These are phyloP conservation scores for Botrytis hyacinthi DNA, from an alignment of 2,329 filamentous ascomycete genomes.

Conservation along the genomic window DNA sequence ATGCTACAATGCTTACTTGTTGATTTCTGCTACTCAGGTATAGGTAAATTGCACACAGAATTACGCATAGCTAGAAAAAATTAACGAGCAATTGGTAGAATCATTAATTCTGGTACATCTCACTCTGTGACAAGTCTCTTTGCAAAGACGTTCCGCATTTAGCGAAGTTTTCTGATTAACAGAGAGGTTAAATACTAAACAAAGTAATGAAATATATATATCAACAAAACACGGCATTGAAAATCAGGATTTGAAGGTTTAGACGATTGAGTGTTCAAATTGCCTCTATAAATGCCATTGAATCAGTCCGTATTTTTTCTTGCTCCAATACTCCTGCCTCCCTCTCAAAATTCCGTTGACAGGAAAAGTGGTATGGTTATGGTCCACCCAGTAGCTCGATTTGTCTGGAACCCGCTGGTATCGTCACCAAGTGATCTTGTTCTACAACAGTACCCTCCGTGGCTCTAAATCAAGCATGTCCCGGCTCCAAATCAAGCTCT, in stretches of 20 bases:
- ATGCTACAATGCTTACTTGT: too few species aligned
- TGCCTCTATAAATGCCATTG: too few species aligned
- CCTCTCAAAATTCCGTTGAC: not conserved
- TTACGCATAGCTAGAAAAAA: not conserved
- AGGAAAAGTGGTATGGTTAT: not conserved
- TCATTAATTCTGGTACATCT: not conserved
- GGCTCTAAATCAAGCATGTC: not conserved
- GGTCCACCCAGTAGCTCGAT: too few species aligned
- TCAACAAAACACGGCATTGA: not conserved
- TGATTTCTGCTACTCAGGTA: too few species aligned
- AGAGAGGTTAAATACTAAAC: rapidly evolving
- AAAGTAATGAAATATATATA: not conserved
- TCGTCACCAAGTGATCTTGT: too few species aligned
- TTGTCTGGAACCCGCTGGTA: rapidly evolving
- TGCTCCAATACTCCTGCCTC: not conserved
- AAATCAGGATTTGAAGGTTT: not conserved
- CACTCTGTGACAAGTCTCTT: not conserved
- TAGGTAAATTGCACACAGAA: rapidly evolving
- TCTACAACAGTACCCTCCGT: not conserved
- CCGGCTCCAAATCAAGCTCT: not conserved
- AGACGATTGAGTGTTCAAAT: not conserved
- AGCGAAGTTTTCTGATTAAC: not conserved
- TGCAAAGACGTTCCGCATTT: not conserved
- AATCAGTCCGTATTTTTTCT: too few species aligned
- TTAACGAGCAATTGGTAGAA: rapidly evolving